These are phyloP conservation scores for Rhododendron williamsianum DNA, from an alignment of 148 eudicot genomes.

Conservation along the genomic window DNA sequence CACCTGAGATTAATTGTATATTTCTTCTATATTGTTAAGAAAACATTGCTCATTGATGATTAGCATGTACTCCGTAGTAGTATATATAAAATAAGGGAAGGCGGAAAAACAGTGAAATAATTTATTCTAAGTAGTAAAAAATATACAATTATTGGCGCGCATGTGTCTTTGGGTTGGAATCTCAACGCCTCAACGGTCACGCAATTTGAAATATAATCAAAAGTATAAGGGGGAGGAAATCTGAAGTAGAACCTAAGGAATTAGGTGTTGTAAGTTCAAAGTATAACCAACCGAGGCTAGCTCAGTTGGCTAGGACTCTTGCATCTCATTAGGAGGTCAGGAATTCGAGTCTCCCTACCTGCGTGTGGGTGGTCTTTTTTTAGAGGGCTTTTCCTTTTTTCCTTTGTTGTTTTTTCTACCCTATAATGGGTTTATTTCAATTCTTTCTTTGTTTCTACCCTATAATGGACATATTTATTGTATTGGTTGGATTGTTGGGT, in stretches of 20 bases:
- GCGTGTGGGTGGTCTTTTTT: no score
- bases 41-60: background rate
- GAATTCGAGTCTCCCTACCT: no score
- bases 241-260: background rate
- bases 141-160: background rate
- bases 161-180: background rate
- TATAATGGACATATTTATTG: no score
- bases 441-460: no score
- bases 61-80: background rate
- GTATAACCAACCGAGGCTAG: background rate
- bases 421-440: no score
- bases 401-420: no score
- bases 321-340: rapidly evolving
- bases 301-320: no score
- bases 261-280: background rate
- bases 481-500: no score
- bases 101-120: background rate
- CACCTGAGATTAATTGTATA: no score
- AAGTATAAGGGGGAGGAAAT: background rate
- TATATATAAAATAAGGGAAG: background rate
- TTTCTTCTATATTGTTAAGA: no score
- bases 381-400: no score
- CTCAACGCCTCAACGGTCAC: background rate
- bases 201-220: background rate
- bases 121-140: background rate